These are phyloP conservation scores for Fusarium piperis DNA, from an alignment of 2,329 filamentous ascomycete species.

Conservation along the genomic window DNA sequence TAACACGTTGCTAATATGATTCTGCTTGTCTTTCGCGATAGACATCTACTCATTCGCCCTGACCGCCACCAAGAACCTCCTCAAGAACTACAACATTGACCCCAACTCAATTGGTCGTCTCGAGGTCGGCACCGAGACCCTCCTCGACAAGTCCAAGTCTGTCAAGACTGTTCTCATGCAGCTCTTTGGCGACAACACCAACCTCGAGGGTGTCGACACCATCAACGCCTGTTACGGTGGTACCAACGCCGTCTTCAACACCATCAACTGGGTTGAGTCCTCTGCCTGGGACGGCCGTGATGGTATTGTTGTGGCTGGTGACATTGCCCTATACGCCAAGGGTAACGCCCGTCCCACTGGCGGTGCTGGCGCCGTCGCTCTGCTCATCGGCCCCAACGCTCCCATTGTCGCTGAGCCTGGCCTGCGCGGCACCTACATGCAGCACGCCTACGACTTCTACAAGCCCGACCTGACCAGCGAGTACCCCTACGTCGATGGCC, in stretches of 20 bases:
- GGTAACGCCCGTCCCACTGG: slow-evolving; percentile 83
- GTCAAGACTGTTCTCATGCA: slow-evolving; percentile 91
- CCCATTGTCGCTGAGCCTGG: slow-evolving; percentile 81
- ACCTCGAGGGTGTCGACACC: slow-evolving; percentile 84
- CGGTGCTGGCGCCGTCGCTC: slow-evolving; percentile 80
- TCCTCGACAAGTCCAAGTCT: slow-evolving; percentile 90
- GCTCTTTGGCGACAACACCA: slow-evolving; percentile 84
- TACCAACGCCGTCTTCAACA: slow-evolving; percentile 86
- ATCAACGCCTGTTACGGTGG: slow-evolving; percentile 89
- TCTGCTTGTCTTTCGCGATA: slow-evolving; percentile 46
- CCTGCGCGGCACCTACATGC: slow-evolving; percentile 82
- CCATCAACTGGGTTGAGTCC: slow-evolving; percentile 86
- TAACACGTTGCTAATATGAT: slow-evolving; percentile 21
- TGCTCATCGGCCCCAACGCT: slow-evolving; percentile 82
- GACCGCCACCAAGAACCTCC: slow-evolving; percentile 79
- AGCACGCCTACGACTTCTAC: slow-evolving; percentile 90
- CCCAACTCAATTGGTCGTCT: slow-evolving; percentile 79
- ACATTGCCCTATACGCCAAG: slow-evolving; percentile 88
- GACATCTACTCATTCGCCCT: slow-evolving; percentile 90
- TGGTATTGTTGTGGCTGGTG: slow-evolving; percentile 81
- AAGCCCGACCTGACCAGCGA: slow-evolving; percentile 89
- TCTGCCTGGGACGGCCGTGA: slow-evolving; percentile 87
- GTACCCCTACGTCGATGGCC: slow-evolving; percentile 86
- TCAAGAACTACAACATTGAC: slow-evolving; percentile 87
- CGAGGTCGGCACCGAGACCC: slow-evolving; percentile 86